Base-by-base conservation (phyloP, 208 protist species). In the Trypanosoma conorhini region DNA sequence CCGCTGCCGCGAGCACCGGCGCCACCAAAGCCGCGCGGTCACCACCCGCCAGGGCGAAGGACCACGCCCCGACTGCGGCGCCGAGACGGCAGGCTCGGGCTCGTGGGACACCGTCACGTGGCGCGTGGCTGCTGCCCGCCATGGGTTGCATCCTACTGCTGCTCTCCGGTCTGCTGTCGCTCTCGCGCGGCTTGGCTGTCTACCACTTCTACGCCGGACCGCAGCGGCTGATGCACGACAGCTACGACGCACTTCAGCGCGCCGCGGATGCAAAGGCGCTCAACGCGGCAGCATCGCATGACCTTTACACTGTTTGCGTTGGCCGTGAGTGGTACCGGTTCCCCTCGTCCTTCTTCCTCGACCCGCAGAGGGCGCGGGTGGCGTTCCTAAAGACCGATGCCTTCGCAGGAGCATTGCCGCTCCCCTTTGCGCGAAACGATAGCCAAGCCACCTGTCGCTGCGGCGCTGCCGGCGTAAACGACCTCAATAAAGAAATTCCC, bases 291-390 rank as follows among this genome's bases (percentile, higher is more conserved):
- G 19, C 19, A 22, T 10, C 70, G 40, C 35, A 64, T 56, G 21
- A 71, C 26, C 61, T 70, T 52, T 84, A 83, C 42, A 79, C 77
- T 28, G 44, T 99, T 44, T 99, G 96, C 74, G 76, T 98, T 9
- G 95, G 94, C 1, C 92, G 95, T 42, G 93, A 98, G 81, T 98
- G 96, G 97, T 97, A 98, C 69, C 79, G 95, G 42, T 98, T 98
- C 59, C 96, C 96, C 3, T 93, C 85, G 10, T 83, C 82, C 51
- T 99, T 98, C 80, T 98, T 98, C 74, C 44, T 98, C 13, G 89
- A 93, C 63, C 72, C 72, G 31, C 52, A 55, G 30, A 56, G 28
- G 22, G 57, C 67, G 28, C 76, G 74, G 22, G 74, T 81, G 50
- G 76, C 63, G 24, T 93, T 93, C 58, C 24, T 93, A 8, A 67